A percentile compares a stretch with the other conserved stretches of the same genome.
These are phyloP conservation scores for Favolaschia claudopus DNA, from an alignment of 768 basidiomycete species.

Conservation along the genomic window DNA sequence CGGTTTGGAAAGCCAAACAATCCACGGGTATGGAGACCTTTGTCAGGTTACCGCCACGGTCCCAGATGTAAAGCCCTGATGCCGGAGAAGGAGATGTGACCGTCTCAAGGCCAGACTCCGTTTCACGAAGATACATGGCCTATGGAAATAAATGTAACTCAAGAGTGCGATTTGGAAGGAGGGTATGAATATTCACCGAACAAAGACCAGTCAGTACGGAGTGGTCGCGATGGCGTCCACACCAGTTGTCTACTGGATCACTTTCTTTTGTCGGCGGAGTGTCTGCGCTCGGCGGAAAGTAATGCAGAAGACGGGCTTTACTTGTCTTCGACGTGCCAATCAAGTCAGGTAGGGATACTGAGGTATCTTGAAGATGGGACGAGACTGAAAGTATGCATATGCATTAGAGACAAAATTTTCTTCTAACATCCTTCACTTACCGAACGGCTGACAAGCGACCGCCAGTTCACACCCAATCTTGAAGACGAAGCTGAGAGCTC, in stretches of 20 bases:
- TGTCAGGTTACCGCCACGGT: slow-evolving; percentile 76
- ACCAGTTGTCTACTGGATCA: slow-evolving; percentile 86
- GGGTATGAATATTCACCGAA: slow-evolving; percentile 57
- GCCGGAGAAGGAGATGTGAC: slow-evolving; percentile 74
- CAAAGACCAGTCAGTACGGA: slow-evolving; percentile 92
- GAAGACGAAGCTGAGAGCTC: slow-evolving; percentile 72
- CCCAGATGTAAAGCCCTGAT: slow-evolving; percentile 92
- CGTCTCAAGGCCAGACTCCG: slow-evolving; percentile 42
- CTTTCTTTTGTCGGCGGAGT: slow-evolving; percentile 50
- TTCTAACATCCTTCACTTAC: slow-evolving; percentile 47
- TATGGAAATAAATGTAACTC: slow-evolving; percentile 35
- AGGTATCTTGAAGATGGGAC: slow-evolving; percentile 68
- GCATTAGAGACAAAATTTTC: not conserved
- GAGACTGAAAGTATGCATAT: slow-evolving; percentile 55
- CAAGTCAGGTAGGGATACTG: slow-evolving; percentile 72
- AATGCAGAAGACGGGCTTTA: slow-evolving; percentile 95
- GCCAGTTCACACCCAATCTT: slow-evolving; percentile 84
- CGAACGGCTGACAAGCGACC: slow-evolving; percentile 90
- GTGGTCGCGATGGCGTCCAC: slow-evolving; percentile 96
- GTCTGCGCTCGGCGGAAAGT: slow-evolving; percentile 77
- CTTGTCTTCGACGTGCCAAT: slow-evolving; percentile 82
- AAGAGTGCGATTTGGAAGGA: not conserved
- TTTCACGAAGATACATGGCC: slow-evolving; percentile 84
- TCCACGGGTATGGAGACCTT: slow-evolving; percentile 88
- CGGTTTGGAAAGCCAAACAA: slow-evolving; percentile 95